Conservation (phyloP, 371 early-diverging fungal genomes). For the Zopfochytrium polystomum region DNA sequence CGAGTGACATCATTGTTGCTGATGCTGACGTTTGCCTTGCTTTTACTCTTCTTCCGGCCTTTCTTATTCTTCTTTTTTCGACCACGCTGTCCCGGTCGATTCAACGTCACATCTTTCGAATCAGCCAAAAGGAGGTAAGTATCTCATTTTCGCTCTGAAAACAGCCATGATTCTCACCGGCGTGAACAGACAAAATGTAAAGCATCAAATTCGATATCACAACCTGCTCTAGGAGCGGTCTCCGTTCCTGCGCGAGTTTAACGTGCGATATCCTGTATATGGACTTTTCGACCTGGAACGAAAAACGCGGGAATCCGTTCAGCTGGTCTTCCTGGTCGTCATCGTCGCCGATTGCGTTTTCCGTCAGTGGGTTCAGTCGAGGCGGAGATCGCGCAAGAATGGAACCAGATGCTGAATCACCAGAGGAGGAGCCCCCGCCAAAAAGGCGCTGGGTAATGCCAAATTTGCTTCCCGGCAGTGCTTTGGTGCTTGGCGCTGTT, state of each 20-base stretch:
- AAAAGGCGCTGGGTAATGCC: not conserved
- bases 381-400: not conserved
- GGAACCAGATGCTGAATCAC: too few relatives aligned
- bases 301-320: slow-evolving; percentile 23
- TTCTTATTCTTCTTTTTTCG: slow-evolving; percentile 30
- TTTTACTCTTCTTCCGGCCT: slow-evolving; percentile 12
- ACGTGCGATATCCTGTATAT: slow-evolving; percentile 65
- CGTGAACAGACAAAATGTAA: slow-evolving; percentile 79
- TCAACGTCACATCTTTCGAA: slow-evolving; percentile 44
- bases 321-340: not conserved
- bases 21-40: not conserved
- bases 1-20: too few relatives aligned
- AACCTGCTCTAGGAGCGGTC: slow-evolving; percentile 89
- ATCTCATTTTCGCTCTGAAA: not conserved
- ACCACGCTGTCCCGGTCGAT: slow-evolving; percentile 37
- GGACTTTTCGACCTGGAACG: slow-evolving; percentile 26
- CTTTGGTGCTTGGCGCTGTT: too few relatives aligned
- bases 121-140: not conserved
- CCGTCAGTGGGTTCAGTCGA: not conserved
- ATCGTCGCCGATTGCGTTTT: not conserved
- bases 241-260: slow-evolving; percentile 85
- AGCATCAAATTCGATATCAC: slow-evolving; percentile 93
- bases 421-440: not conserved
- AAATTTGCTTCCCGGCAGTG: not conserved
- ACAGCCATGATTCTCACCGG: slow-evolving; percentile 17